Conservation (phyloP, 345 rosid genomes). For the Atalantia buxifolia region DNA sequence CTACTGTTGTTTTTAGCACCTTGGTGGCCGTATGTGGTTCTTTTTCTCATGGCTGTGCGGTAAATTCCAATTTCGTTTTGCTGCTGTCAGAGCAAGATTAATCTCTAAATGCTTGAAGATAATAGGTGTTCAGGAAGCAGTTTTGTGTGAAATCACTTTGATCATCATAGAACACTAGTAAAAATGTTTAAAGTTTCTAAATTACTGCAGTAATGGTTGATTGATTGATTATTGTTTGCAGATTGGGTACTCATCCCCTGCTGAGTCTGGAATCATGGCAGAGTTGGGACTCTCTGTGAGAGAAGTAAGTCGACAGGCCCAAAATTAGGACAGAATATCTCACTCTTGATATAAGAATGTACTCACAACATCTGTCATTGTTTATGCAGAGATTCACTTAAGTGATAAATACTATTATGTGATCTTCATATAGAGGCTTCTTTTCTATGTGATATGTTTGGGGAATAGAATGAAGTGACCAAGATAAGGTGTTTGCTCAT, state of each 20-base stretch:
- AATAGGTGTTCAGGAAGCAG: background rate
- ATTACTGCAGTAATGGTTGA: background rate
- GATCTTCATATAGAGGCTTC: too few species aligned
- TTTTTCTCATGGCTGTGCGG: constrained; percentile 40
- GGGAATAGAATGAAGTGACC: too few species aligned
- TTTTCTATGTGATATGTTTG: too few species aligned
- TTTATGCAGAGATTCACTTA: too few species aligned
- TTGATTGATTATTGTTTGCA: constrained; percentile 14
- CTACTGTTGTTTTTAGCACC: constrained; percentile 38
- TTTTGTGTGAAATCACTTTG: background rate
- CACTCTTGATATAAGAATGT: too few species aligned
- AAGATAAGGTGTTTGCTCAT: too few species aligned
- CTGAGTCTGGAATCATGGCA: constrained; percentile 57
- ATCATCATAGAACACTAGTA: background rate
- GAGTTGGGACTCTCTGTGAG: constrained; percentile 65
- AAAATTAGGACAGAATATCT: background rate
- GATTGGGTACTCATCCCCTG: constrained; percentile 68
- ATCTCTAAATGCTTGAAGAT: background rate
- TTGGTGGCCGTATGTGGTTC: constrained; percentile 40
- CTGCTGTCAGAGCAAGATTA: too few species aligned
- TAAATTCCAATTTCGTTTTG: constrained; percentile 7
- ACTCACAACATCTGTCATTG: too few species aligned
- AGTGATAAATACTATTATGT: background rate
- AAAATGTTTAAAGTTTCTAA: background rate
- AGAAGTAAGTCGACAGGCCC: background rate